These are phyloP conservation scores for Lasiosphaeria miniovina DNA, from an alignment of 495 filamentous ascomycete species.

Conservation along the genomic window DNA sequence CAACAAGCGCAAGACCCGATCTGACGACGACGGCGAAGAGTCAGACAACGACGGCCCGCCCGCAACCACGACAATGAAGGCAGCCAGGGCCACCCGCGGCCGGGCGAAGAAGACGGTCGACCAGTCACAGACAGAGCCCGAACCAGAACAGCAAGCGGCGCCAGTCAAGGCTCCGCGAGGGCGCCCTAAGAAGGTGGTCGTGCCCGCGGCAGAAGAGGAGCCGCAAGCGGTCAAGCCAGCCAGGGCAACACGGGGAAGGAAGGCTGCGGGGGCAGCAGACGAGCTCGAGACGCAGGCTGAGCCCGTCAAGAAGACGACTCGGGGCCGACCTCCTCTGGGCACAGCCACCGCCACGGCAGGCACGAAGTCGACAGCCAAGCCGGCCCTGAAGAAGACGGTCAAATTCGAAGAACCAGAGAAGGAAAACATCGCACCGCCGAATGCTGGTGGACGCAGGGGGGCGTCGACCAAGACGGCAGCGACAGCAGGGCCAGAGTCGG, in stretches of 20 bases:
- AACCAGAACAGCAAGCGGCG: constrained; percentile 16
- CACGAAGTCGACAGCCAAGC: constrained; percentile 31
- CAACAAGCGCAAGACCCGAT: constrained; percentile 46
- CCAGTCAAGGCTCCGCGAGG: constrained; percentile 37
- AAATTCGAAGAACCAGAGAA: constrained; percentile 58
- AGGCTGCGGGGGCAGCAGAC: constrained; percentile 20
- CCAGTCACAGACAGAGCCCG: constrained; percentile 14
- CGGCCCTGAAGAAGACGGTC: constrained; percentile 50
- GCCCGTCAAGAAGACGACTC: constrained; percentile 36
- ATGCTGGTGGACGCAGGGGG: constrained; percentile 3
- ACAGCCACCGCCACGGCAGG: constrained; percentile 17
- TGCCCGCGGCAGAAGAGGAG: constrained; percentile 24
- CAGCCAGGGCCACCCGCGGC: constrained; percentile 39
- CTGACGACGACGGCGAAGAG: constrained; percentile 41
- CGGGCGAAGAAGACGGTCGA: constrained; percentile 42
- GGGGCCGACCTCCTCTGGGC: constrained; percentile 33
- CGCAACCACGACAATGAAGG: constrained; percentile 34
- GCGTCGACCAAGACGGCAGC: constrained; percentile 20
- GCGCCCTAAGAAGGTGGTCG: constrained; percentile 42
- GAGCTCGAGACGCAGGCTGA: constrained; percentile 23
- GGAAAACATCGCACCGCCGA: constrained; percentile 46
- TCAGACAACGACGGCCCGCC: constrained; percentile 19
- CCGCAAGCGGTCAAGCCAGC: constrained; percentile 24
- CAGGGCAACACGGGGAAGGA: constrained; percentile 35
- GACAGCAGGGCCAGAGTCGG: constrained; percentile 23